phyloP scores from a whole-genome alignment of 2,329 filamentous ascomycete genomes.

The Septoria linicola region DNA sequence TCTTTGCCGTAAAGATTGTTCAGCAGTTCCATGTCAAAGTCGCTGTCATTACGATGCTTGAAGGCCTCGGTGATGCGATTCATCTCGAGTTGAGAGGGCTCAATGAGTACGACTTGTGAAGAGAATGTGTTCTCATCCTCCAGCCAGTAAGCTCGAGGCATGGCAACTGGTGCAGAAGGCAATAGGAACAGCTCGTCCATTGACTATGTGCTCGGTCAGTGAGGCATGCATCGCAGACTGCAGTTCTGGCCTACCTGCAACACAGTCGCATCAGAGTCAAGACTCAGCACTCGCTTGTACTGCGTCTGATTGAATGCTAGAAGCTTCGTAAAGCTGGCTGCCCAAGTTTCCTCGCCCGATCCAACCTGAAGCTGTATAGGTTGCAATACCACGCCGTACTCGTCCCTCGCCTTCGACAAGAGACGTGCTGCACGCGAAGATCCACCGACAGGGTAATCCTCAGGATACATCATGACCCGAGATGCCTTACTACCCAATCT shows the following conservation, averaged over 20 bases:
- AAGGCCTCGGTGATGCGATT: constrained; percentile 45
- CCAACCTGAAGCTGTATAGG: constrained; percentile 42
- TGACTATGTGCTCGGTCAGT: background rate
- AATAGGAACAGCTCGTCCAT: constrained; percentile 70
- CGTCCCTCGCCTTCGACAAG: constrained; percentile 48
- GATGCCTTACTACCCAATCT: constrained; percentile 44
- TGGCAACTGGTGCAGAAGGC: constrained; percentile 59
- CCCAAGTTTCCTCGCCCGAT: constrained; percentile 54
- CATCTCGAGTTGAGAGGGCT: constrained; percentile 50
- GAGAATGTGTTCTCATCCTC: constrained; percentile 52
- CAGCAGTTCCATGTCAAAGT: constrained; percentile 68
- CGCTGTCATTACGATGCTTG: constrained; percentile 33
- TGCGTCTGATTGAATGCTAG: constrained; percentile 65
- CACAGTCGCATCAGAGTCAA: constrained; percentile 65
- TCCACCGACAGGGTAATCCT: constrained; percentile 31
- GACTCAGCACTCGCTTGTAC: constrained; percentile 56
- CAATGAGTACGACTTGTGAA: constrained; percentile 59
- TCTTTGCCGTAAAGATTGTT: constrained; percentile 61
- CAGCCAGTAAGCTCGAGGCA: constrained; percentile 68
- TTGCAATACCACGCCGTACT: constrained; percentile 50
- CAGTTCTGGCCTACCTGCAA: constrained; percentile 41
- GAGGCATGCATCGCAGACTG: background rate
- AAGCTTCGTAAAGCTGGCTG: constrained; percentile 65
- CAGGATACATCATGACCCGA: constrained; percentile 46
- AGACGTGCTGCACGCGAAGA: constrained; percentile 39